Evolutionary conservation across 495 filamentous ascomycete genomes (phyloP), one percentile per base, ranked within the genome.

Genomic region (Podospora conica): DNA sequence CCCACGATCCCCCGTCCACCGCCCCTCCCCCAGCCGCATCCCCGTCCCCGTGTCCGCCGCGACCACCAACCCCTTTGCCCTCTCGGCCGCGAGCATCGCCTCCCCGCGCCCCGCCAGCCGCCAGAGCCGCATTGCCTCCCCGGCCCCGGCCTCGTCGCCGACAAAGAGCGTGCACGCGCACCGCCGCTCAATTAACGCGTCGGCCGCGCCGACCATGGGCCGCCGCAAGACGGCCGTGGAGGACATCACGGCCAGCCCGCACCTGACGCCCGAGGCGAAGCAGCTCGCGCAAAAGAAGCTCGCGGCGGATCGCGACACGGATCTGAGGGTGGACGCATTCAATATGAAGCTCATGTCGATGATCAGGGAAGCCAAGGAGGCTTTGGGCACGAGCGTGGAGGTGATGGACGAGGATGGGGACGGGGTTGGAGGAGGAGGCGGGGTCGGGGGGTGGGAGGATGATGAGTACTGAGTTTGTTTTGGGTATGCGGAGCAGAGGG

Each of bases 341-440:
- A 95, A 94, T 71, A 81, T 85, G 48, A 87, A 88, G 70, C 77
- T 97, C 25, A 85, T 89, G 70, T 87, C 84, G 29, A 91, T 98
- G 91, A 96, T 98, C 55, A 76, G 87, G 9, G 88, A 97, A 74
- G 95, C 92, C 0, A 90, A 88, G 72, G 90, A 95, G 71, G 95
- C 95, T 12, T 71, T 97, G 22, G 92, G 91, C 11, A 90, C 91
- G 31, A 93, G 81, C 60, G 81, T 92, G 20, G 88, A 91, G 71
- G 83, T 98, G 61, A 53, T 60, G 24, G 71, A 69, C 33, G 66
- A 81, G 89, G 67, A 58, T 31, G 62, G 79, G 89, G 53, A 85
- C 88, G 70, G 82, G 94, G 57, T 85, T 89, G 53, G 58, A 1
- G 60, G 60, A 20, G 64, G 69, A 22, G 69, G 58, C 0, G 69